phyloP scores from a whole-genome alignment of 208 protist genomes.

The Wallacemonas sp. region DNA sequence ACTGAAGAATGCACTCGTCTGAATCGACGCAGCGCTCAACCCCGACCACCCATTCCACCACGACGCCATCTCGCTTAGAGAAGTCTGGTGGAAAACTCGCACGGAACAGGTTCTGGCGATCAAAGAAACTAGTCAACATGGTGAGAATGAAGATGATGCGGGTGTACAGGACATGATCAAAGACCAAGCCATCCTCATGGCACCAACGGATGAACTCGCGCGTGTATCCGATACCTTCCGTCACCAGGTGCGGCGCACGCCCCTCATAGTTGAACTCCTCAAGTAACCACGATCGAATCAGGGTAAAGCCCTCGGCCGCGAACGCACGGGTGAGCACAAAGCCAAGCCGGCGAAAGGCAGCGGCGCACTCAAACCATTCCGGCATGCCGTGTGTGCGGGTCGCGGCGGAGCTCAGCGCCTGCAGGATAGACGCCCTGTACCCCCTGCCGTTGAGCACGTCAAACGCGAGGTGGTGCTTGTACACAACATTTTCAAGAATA shows the following conservation, averaged over 20 bases:
- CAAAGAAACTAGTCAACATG: slow-evolving; percentile 90
- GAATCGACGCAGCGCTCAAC: slow-evolving; percentile 74
- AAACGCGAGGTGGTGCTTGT: slow-evolving; percentile 66
- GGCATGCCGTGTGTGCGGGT: slow-evolving; percentile 50
- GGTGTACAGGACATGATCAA: slow-evolving; percentile 89
- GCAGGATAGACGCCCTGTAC: slow-evolving; percentile 75
- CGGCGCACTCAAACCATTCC: slow-evolving; percentile 82
- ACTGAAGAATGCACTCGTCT: slow-evolving; percentile 86
- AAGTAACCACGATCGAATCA: slow-evolving; percentile 71
- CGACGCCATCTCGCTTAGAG: slow-evolving; percentile 81
- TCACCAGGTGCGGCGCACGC: slow-evolving; percentile 66
- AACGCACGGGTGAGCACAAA: slow-evolving; percentile 86
- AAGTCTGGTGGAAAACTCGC: slow-evolving; percentile 75
- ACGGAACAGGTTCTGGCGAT: slow-evolving; percentile 87
- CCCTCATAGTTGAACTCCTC: slow-evolving; percentile 58
- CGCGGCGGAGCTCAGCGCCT: slow-evolving; percentile 59
- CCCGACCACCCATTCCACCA: slow-evolving; percentile 84
- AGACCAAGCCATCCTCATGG: slow-evolving; percentile 76
- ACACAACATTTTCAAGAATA: slow-evolving; percentile 70
- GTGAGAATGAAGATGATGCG: slow-evolving; percentile 85
- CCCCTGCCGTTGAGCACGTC: slow-evolving; percentile 87
- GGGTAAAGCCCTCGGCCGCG: slow-evolving; percentile 74
- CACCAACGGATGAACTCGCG: slow-evolving; percentile 75
- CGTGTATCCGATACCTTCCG: slow-evolving; percentile 65
- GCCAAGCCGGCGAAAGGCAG: slow-evolving; percentile 65